A percentile compares a stretch with the other conserved stretches of the same genome.
phyloP scores from a whole-genome alignment of 768 basidiomycete species.

The Hericium coralloides region DNA sequence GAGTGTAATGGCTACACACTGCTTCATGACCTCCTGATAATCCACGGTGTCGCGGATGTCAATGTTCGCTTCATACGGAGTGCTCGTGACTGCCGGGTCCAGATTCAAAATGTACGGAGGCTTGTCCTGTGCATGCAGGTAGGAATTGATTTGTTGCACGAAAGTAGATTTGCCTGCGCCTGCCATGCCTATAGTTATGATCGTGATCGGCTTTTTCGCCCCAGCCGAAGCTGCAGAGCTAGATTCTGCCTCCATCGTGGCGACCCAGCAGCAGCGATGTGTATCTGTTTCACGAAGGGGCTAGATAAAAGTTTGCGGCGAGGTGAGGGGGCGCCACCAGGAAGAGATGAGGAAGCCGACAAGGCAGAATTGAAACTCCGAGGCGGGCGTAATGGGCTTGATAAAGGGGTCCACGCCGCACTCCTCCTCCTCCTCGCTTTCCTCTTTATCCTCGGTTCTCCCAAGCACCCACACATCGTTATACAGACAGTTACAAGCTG shows the following conservation, averaged over 20 bases:
- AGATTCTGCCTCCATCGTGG: not conserved
- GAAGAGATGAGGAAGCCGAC: not conserved
- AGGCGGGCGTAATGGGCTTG: not conserved
- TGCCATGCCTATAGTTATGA: conserved; percentile 93
- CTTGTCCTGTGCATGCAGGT: conserved; percentile 64
- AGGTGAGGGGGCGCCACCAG: not conserved
- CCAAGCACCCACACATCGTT: not conserved
- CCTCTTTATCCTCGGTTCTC: not conserved
- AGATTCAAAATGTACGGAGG: conserved; percentile 96
- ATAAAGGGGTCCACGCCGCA: not conserved
- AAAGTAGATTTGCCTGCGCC: conserved; percentile 98
- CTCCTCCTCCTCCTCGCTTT: not conserved
- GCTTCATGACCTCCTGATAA: conserved; percentile 99
- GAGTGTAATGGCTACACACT: conserved; percentile 52
- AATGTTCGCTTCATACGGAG: conserved; percentile 94
- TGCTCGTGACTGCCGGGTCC: conserved; percentile 88
- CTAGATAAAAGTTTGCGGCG: not conserved
- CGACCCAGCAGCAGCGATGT: not conserved
- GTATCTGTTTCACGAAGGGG: not conserved
- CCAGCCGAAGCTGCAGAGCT: not conserved
- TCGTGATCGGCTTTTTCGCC: conserved; percentile 62
- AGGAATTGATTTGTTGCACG: conserved; percentile 88
- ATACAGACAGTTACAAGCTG: not conserved
- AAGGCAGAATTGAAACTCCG: not conserved
- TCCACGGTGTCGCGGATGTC: conserved; percentile 97